These are phyloP conservation scores for Isabelozyma pseudorhagii DNA, from an alignment of 805 yeast species.

Conservation along the genomic window DNA sequence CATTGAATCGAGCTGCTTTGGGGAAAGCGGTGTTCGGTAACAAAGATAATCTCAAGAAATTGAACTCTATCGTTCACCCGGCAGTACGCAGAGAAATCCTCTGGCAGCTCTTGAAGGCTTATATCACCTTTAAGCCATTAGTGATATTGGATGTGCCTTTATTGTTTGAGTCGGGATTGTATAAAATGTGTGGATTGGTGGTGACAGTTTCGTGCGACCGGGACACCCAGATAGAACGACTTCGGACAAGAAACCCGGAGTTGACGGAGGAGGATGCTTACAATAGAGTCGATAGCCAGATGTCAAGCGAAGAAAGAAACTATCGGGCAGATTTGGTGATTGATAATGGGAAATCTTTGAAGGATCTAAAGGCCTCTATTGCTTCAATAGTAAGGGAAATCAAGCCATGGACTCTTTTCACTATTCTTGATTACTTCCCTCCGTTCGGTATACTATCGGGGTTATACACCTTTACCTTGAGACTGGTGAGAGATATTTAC, in stretches of 20 bases:
- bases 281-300: slow-evolving; percentile 73
- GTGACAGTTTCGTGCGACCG: slow-evolving; percentile 64
- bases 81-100: slow-evolving; percentile 71
- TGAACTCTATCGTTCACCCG: slow-evolving; percentile 85
- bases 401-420: slow-evolving; percentile 18
- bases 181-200: slow-evolving; percentile 65
- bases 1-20: slow-evolving; percentile 67
- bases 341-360: slow-evolving; percentile 48
- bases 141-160: slow-evolving; percentile 89
- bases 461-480: slow-evolving; percentile 14
- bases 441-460: slow-evolving; percentile 24
- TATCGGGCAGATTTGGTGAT: slow-evolving; percentile 63
- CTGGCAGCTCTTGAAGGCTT: slow-evolving; percentile 52
- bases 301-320: slow-evolving; percentile 59
- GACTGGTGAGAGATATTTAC: slow-evolving; percentile 16
- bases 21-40: slow-evolving; percentile 79
- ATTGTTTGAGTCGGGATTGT: slow-evolving; percentile 75
- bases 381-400: slow-evolving; percentile 20
- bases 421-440: slow-evolving; percentile 22
- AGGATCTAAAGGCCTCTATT: slow-evolving; percentile 18
- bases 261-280: slow-evolving; percentile 63
- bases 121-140: slow-evolving; percentile 53
- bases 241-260: slow-evolving; percentile 64
- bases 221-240: slow-evolving; percentile 59
- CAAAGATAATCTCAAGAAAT: slow-evolving; percentile 49